Conservation (phyloP, 768 basidiomycete genomes). For the Xerocomus potaroensis region DNA sequence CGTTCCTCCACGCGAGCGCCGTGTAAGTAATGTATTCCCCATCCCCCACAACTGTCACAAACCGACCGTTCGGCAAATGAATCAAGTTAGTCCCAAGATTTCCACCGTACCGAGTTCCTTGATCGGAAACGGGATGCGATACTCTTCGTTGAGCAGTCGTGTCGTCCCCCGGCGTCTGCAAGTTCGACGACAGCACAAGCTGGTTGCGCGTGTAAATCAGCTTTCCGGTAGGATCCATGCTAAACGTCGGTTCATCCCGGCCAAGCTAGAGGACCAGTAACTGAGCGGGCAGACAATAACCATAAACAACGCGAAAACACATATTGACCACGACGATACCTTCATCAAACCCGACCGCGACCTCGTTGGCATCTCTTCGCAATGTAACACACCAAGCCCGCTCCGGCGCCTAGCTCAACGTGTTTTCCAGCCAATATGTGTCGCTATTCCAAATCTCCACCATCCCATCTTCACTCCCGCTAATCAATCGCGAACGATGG, state of each 20-base stretch:
- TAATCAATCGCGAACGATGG: constrained; percentile 94
- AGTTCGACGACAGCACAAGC: constrained; percentile 82
- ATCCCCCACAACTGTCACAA: constrained; percentile 95
- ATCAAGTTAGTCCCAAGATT: constrained; percentile 81
- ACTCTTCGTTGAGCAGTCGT: constrained; percentile 68
- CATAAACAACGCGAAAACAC: constrained; percentile 10
- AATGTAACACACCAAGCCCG: constrained; percentile 93
- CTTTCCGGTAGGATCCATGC: constrained; percentile 94
- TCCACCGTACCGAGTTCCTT: constrained; percentile 96
- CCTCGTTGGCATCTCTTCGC: constrained; percentile 80
- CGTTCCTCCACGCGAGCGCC: constrained; percentile 97
- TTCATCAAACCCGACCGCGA: constrained; percentile 95
- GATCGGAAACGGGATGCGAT: constrained; percentile 67
- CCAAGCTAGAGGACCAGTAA: constrained; percentile 58
- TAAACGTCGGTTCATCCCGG: constrained; percentile 91
- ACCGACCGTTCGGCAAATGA: constrained; percentile 95
- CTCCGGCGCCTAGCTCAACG: constrained; percentile 91
- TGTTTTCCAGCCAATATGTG: constrained; percentile 95
- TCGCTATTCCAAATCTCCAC: constrained; percentile 98
- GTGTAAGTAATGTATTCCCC: constrained; percentile 99
- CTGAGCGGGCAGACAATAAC: neutral
- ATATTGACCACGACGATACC: constrained; percentile 94
- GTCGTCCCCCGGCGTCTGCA: constrained; percentile 56
- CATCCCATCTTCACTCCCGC: constrained; percentile 95
- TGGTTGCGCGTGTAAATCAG: constrained; percentile 92